Conservation (phyloP, 2,329 filamentous ascomycete genomes). For the Dryadomyces sulphureus region DNA sequence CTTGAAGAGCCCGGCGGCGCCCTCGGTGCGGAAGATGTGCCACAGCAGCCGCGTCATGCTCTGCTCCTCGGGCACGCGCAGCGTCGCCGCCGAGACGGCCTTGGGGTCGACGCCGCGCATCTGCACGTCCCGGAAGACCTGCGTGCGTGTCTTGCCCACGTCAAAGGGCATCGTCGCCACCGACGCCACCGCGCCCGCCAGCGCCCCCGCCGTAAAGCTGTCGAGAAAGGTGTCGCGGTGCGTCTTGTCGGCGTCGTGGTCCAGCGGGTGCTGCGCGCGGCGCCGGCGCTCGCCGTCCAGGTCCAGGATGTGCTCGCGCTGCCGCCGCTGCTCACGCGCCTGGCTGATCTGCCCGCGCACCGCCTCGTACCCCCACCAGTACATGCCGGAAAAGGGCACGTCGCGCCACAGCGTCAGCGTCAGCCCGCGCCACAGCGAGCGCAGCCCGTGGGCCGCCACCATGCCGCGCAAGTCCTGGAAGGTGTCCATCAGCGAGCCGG, state of each 20-base stretch:
- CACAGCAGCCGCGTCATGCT: slow-evolving; percentile 72
- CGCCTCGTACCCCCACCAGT: slow-evolving; percentile 96
- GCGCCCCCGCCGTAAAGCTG: slow-evolving; percentile 74
- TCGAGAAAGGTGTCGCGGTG: slow-evolving; percentile 69
- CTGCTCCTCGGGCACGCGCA: slow-evolving; percentile 51
- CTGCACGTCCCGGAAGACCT: slow-evolving; percentile 54
- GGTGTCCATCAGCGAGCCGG: slow-evolving; percentile 65
- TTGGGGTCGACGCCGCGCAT: slow-evolving; percentile 3
- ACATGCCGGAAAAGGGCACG: slow-evolving; percentile 90
- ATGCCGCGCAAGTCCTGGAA: slow-evolving; percentile 63
- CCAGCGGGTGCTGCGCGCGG: slow-evolving; percentile 25
- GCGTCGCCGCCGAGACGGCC: slow-evolving; percentile 17
- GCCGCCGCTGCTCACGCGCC: slow-evolving; percentile 39
- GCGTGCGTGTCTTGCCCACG: slow-evolving; percentile 89
- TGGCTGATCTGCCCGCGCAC: slow-evolving; percentile 60
- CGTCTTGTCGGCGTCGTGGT: slow-evolving; percentile 49
- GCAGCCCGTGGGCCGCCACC: slow-evolving; percentile 63
- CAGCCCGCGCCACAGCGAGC: slow-evolving; percentile 77
- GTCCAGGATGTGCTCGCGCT: slow-evolving; percentile 20
- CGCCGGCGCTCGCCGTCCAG: slow-evolving; percentile 14
- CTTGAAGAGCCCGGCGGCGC: slow-evolving; percentile 65
- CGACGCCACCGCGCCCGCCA: slow-evolving; percentile 72
- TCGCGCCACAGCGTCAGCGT: slow-evolving; percentile 90
- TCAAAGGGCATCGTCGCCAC: slow-evolving; percentile 91
- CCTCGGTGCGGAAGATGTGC: slow-evolving; percentile 84